Conservation (phyloP, 805 yeast species). For the Candida pseudofarinosa region DNA sequence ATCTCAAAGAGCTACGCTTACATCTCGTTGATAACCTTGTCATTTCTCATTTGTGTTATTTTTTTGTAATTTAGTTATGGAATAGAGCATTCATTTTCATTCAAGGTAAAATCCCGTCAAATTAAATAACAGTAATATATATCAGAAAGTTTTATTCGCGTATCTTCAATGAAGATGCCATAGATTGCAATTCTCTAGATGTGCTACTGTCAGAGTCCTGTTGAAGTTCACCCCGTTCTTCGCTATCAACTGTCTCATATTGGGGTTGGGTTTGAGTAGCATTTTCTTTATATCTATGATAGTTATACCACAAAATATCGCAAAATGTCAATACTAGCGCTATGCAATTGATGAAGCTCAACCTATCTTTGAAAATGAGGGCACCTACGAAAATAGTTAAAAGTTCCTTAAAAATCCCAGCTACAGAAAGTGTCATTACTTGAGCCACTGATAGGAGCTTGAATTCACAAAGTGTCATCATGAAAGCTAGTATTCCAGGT, state of each 20-base stretch:
- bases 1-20: neutral
- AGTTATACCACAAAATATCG: constrained; percentile 83
- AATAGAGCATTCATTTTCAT: too few relatives aligned
- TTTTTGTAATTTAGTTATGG: neutral
- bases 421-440: constrained; percentile 80
- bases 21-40: neutral
- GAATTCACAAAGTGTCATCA: constrained; percentile 87
- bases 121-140: too few relatives aligned
- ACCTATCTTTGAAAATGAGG: constrained; percentile 67
- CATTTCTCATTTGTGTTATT: neutral
- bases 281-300: constrained; percentile 43
- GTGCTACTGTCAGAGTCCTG: neutral
- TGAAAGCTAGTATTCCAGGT: constrained; percentile 85
- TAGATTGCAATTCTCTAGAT: neutral
- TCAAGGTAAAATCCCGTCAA: too few relatives aligned
- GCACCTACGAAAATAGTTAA: constrained; percentile 72
- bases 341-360: constrained; percentile 61
- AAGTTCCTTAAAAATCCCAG: constrained; percentile 91
- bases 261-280: neutral
- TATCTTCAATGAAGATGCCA: neutral
- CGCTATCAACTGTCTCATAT: neutral
- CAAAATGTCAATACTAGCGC: constrained; percentile 73
- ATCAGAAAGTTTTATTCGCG: neutral
- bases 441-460: constrained; percentile 76
- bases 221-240: neutral